These are phyloP conservation scores for Clarireedia sp. DNA, from an alignment of 2,329 filamentous ascomycete genomes.

Conservation along the genomic window DNA sequence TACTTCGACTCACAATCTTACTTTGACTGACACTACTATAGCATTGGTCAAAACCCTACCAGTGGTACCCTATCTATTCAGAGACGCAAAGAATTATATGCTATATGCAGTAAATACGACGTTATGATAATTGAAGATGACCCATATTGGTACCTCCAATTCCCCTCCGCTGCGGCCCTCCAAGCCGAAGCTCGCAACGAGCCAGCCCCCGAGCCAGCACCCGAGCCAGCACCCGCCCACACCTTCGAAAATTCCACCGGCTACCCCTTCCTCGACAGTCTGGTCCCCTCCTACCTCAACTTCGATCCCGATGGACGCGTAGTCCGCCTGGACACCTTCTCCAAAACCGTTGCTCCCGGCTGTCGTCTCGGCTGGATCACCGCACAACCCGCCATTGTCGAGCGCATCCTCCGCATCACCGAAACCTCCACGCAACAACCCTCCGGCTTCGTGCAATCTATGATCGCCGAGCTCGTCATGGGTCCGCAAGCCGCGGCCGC, in stretches of 20 bases:
- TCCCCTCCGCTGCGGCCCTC: conserved; percentile 54
- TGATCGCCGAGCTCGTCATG: conserved; percentile 70
- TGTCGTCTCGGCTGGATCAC: conserved; percentile 89
- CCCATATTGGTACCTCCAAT: conserved; percentile 94
- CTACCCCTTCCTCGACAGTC: conserved; percentile 71
- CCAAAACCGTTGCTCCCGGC: conserved; percentile 84
- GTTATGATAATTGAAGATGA: conserved; percentile 91
- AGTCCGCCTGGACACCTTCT: conserved; percentile 85
- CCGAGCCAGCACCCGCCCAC: conserved; percentile 17
- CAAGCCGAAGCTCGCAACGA: conserved; percentile 32
- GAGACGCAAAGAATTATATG: conserved; percentile 72
- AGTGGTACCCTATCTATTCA: conserved; percentile 65
- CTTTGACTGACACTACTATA: conserved; percentile 27
- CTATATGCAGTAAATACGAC: conserved; percentile 73
- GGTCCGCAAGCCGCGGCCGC: conserved; percentile 53
- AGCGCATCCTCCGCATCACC: conserved; percentile 64
- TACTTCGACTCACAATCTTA: neutral
- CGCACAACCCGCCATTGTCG: conserved; percentile 68
- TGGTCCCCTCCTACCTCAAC: conserved; percentile 74
- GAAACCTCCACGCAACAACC: conserved; percentile 77
- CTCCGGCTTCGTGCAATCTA: conserved; percentile 79
- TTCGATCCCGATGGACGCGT: conserved; percentile 82
- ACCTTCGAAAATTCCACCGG: conserved; percentile 45
- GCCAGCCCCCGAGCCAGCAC: conserved; percentile 15
- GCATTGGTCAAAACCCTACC: conserved; percentile 86